These are phyloP conservation scores for Lentinula novae-zelandiae DNA, from an alignment of 1,284 basidiomycete genomes.

Conservation along the genomic window DNA sequence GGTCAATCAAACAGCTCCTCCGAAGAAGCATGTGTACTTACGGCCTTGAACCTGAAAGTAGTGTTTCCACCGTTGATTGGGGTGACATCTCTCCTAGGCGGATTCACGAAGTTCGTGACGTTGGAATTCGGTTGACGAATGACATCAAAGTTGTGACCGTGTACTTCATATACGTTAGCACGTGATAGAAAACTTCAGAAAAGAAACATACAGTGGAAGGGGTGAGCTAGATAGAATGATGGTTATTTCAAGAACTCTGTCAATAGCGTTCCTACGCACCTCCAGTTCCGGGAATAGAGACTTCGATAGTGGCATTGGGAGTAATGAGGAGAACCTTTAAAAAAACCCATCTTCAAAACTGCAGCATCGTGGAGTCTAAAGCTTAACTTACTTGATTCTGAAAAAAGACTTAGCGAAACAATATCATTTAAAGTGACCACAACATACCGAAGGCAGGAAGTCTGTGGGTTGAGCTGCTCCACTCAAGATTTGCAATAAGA, in stretches of 20 bases:
- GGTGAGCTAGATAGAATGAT: conserved; percentile 21
- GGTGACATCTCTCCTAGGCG: conserved; percentile 32
- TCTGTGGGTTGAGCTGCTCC: conserved; percentile 30
- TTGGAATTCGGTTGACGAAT: conserved; percentile 33
- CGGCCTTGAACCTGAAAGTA: not conserved
- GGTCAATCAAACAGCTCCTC: not conserved
- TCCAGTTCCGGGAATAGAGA: conserved; percentile 31
- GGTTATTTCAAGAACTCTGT: not conserved
- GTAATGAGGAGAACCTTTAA: conserved; percentile 25
- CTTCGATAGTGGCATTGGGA: conserved; percentile 28
- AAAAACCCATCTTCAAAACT: not conserved
- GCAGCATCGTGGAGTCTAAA: not conserved
- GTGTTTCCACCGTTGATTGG: conserved; percentile 12
- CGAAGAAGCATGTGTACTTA: not conserved
- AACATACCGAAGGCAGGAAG: conserved; percentile 23
- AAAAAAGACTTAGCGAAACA: not conserved
- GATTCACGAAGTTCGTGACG: conserved; percentile 27
- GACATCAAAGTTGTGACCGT: conserved; percentile 23
- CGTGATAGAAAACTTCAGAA: not conserved
- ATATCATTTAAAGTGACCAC: conserved; percentile 17
- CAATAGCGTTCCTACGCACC: not conserved
- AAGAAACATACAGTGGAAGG: conserved; percentile 29
- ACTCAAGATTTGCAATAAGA: conserved; percentile 35
- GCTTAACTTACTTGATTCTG: not conserved
- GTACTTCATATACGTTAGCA: conserved; percentile 16